A percentile compares a stretch with the other conserved stretches of the same genome.
These are phyloP conservation scores for Alectoria sarmentosa DNA, from an alignment of 495 filamentous ascomycete genomes.

Conservation along the genomic window DNA sequence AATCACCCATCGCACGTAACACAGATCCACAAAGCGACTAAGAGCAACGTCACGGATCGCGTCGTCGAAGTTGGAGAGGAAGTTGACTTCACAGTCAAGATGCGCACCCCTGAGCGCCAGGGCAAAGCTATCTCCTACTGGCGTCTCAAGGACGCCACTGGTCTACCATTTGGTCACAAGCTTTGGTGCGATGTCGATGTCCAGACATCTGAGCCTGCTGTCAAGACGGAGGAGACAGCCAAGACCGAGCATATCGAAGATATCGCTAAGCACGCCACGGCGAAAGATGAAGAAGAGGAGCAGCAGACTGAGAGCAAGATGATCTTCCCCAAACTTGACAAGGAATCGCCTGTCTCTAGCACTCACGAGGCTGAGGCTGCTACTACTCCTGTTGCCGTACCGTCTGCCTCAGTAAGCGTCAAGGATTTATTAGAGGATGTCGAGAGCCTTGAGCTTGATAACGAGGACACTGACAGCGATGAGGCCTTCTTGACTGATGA, in stretches of 20 bases:
- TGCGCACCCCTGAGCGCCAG: slow-evolving; percentile 66
- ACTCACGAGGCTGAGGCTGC: slow-evolving; percentile 51
- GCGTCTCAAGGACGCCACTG: slow-evolving; percentile 80
- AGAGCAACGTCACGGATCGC: slow-evolving; percentile 71
- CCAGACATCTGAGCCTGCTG: slow-evolving; percentile 28
- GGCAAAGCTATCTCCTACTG: slow-evolving; percentile 90
- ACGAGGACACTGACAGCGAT: slow-evolving; percentile 51
- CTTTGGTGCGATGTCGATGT: slow-evolving; percentile 93
- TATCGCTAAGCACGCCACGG: slow-evolving; percentile 26
- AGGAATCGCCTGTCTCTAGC: slow-evolving; percentile 82
- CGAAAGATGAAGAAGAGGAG: slow-evolving; percentile 27
- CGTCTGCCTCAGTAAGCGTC: slow-evolving; percentile 36
- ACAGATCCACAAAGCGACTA: slow-evolving; percentile 63
- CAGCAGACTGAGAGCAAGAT: slow-evolving; percentile 54
- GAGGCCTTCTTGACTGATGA: slow-evolving; percentile 86
- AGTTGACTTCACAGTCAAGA: slow-evolving; percentile 71
- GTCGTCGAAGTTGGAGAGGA: slow-evolving; percentile 63
- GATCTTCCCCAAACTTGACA: slow-evolving; percentile 96
- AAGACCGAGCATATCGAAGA: slow-evolving; percentile 29
- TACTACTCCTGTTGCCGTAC: slow-evolving; percentile 26
- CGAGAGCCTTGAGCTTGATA: slow-evolving; percentile 52
- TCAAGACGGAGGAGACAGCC: slow-evolving; percentile 27
- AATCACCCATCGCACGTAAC: slow-evolving; percentile 65
- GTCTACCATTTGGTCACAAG: slow-evolving; percentile 79
- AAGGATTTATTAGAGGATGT: slow-evolving; percentile 57